These are phyloP conservation scores for Monosporascus cannonballus DNA, from an alignment of 2,329 filamentous ascomycete species.

Conservation along the genomic window DNA sequence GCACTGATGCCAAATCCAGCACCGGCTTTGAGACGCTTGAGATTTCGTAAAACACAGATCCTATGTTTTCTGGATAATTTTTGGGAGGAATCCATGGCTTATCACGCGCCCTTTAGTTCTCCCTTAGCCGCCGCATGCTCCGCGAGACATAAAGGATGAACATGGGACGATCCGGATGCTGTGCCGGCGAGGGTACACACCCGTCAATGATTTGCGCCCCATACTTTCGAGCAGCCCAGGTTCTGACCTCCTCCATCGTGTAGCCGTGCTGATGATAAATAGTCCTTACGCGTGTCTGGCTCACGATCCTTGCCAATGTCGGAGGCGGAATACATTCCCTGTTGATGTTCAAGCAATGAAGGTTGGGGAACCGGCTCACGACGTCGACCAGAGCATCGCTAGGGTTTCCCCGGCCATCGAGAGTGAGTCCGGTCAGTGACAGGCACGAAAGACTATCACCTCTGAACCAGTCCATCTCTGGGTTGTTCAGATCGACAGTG, in stretches of 20 bases:
- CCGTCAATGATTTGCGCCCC: conserved; percentile 10
- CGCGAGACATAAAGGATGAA: not conserved
- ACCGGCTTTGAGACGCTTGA: too few relatives aligned
- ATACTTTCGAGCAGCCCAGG: conserved; percentile 15
- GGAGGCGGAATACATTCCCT: conserved; percentile 12
- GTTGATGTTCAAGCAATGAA: conserved; percentile 17
- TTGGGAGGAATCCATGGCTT: too few relatives aligned
- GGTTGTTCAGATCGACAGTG: not conserved
- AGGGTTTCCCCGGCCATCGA: conserved; percentile 28
- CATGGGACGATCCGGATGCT: not conserved
- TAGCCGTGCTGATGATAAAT: conserved; percentile 13
- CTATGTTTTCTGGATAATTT: too few relatives aligned
- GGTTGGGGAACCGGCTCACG: conserved; percentile 18
- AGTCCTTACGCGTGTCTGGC: conserved; percentile 11
- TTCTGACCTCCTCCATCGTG: conserved; percentile 7
- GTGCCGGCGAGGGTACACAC: not conserved
- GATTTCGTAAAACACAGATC: too few relatives aligned
- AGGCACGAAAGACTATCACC: conserved; percentile 18
- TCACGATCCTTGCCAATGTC: conserved; percentile 14
- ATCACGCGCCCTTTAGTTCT: not conserved
- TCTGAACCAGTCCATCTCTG: conserved; percentile 14
- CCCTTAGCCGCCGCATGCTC: not conserved
- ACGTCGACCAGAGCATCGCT: conserved; percentile 12
- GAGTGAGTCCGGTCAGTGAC: conserved; percentile 47
- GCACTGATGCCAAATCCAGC: too few relatives aligned